Conservation (phyloP, 2,329 filamentous ascomycete species). For the Neonectria faginata region DNA sequence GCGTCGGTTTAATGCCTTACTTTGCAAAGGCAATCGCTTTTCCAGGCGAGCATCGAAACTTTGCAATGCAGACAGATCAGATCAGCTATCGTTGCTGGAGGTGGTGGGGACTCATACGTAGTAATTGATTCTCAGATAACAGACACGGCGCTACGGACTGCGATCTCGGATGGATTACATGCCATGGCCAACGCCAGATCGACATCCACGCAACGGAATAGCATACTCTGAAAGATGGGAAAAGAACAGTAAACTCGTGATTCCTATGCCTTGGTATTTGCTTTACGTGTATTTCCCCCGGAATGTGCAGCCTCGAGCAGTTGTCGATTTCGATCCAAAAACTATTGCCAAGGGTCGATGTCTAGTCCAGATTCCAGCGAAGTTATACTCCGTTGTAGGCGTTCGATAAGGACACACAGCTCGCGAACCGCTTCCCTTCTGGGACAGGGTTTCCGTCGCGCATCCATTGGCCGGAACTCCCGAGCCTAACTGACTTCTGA, state of each 20-base stretch:
- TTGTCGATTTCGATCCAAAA: background rate
- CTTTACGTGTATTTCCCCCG: background rate
- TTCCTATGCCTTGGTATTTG: background rate
- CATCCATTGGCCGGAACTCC: background rate
- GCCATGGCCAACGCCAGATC: background rate
- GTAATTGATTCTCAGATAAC: background rate
- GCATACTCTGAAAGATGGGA: background rate
- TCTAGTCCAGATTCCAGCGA: background rate
- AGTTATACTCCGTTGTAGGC: background rate
- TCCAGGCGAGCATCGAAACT: background rate
- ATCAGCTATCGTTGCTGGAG: background rate
- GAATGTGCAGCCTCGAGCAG: background rate
- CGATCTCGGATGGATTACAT: background rate
- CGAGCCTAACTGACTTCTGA: background rate
- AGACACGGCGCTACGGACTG: background rate
- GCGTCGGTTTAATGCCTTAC: background rate
- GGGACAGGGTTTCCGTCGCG: background rate
- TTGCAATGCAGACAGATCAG: background rate
- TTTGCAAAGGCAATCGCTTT: background rate
- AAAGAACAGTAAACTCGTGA: background rate
- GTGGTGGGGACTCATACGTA: background rate
- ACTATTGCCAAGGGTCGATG: background rate
- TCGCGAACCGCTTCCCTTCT: background rate
- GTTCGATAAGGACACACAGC: background rate
- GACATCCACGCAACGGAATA: background rate